These are phyloP conservation scores for Solanum piurae DNA, from an alignment of 257 asterid genomes.

Conservation along the genomic window DNA sequence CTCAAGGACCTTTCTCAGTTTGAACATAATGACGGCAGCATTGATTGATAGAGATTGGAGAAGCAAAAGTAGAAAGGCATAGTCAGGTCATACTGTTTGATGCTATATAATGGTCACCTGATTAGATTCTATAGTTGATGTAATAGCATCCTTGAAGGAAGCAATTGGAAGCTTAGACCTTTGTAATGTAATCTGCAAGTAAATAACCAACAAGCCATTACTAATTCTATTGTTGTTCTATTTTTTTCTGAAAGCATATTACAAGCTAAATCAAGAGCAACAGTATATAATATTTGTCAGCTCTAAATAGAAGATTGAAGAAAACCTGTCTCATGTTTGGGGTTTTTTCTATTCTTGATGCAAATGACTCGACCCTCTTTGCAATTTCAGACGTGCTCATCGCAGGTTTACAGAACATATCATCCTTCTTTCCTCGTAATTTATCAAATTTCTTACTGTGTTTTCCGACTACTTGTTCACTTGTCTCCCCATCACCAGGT, in stretches of 20 bases:
- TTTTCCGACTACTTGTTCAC: constrained; percentile 26
- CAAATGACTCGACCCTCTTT: constrained; percentile 38
- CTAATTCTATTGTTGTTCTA: background rate
- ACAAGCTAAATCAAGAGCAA: background rate
- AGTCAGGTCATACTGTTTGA: background rate
- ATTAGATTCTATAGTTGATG: constrained; percentile 51
- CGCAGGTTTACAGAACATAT: constrained; percentile 48
- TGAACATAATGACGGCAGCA: background rate
- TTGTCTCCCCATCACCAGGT: constrained; percentile 49
- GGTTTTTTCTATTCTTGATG: constrained; percentile 37
- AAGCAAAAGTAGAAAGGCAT: background rate
- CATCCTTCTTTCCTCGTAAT: constrained; percentile 27
- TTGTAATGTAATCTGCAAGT: constrained; percentile 43
- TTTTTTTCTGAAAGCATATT: background rate
- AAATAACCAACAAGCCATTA: constrained; percentile 1
- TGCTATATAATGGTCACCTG: constrained; percentile 42
- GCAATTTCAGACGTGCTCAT: constrained; percentile 42
- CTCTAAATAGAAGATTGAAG: background rate
- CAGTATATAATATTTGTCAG: background rate
- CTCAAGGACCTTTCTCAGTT: background rate
- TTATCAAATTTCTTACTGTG: constrained; percentile 14
- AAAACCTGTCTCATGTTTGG: constrained; percentile 56
- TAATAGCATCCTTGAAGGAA: constrained; percentile 61
- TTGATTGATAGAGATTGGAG: background rate
- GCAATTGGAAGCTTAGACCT: constrained; percentile 89